Base-by-base conservation (phyloP, 345 rosid genomes). In the Dipteronia sinensis region DNA sequence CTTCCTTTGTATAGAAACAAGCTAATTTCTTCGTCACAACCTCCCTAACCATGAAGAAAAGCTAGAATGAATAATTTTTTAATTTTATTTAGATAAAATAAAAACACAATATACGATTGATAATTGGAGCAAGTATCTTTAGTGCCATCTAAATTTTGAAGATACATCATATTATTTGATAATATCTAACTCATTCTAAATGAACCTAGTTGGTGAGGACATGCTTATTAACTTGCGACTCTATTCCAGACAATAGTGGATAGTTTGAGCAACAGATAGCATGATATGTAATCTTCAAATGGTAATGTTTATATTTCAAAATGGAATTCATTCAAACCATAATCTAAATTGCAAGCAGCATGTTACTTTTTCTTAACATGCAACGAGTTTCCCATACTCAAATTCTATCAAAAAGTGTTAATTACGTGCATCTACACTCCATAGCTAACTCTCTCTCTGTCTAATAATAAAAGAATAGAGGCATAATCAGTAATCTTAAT, bases 11-110 rank as follows among this genome's bases (percentile, higher is more conserved):
- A 93, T 12, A 93, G 85, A 81, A 92, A 92, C 80, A 95, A 63
- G 64, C 96, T 82, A 61, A 95, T 73, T 84, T 91, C 98, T 87
- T 95, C 98, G 69, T 95, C 98, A n/a, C 98, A 91, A 25, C 98
- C 97, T 79, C 99, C 99, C 99, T 92, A 74, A 8, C 16, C 70
- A 87, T 23, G 74, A 20, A 59, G 27, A 61, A 78, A 77, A 53
- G 34, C 56, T 72, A 58, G 47, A 65, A 47, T 20, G 2, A 31
- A 53, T n/a, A 1, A 1, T 1, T 49, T 49, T 56, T 56, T 22
- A 20, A 42, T 44, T 13, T 53, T 17, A 65, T 20, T 71, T 47
- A 67, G 31, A 11, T 47, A 58, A 49, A 55, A 27, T 11, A 31
- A 61, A 20, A 46, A 27, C 12, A n/a, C 5, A 4, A 22, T 12